Conservation (phyloP, 345 rosid species). For the Linum usitatissimum region DNA sequence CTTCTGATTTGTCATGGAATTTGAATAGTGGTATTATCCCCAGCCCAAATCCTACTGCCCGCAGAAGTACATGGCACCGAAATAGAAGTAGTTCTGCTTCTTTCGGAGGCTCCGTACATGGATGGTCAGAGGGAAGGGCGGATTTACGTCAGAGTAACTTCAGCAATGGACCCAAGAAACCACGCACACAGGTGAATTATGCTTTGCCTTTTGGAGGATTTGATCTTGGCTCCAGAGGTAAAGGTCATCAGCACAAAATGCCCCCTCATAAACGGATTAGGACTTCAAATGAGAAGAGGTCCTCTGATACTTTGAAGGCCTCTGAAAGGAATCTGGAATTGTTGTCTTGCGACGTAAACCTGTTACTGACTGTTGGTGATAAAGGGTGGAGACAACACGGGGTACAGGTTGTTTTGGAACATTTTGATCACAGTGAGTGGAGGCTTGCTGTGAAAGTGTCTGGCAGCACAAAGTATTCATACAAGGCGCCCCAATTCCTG, state of each 20-base stretch:
- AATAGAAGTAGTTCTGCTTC: conserved; percentile 46
- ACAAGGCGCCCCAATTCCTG: conserved; percentile 89
- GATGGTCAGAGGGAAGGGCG: conserved; percentile 65
- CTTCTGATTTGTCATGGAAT: conserved; percentile 45
- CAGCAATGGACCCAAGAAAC: conserved; percentile 80
- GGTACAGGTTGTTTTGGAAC: conserved; percentile 61
- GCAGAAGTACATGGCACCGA: conserved; percentile 69
- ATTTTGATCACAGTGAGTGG: conserved; percentile 82
- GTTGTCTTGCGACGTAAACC: conserved; percentile 64
- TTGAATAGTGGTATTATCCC: conserved; percentile 46
- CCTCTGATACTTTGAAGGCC: conserved; percentile 39
- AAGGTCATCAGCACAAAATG: conserved; percentile 42
- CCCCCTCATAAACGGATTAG: conserved; percentile 67
- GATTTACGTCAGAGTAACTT: conserved; percentile 47
- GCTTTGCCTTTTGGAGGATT: conserved; percentile 59
- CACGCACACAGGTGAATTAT: conserved; percentile 81
- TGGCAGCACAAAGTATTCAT: conserved; percentile 53
- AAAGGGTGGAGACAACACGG: conserved; percentile 91
- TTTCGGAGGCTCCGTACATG: conserved; percentile 39
- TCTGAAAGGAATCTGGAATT: conserved; percentile 52
- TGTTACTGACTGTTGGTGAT: conserved; percentile 59
- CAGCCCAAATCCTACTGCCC: conserved; percentile 82
- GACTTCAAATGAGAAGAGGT: conserved; percentile 58
- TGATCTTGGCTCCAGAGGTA: conserved; percentile 44
- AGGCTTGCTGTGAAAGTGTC: conserved; percentile 70